Base-by-base conservation (phyloP, 371 early-diverging fungal genomes). In the Lichtheimia ramosa region DNA sequence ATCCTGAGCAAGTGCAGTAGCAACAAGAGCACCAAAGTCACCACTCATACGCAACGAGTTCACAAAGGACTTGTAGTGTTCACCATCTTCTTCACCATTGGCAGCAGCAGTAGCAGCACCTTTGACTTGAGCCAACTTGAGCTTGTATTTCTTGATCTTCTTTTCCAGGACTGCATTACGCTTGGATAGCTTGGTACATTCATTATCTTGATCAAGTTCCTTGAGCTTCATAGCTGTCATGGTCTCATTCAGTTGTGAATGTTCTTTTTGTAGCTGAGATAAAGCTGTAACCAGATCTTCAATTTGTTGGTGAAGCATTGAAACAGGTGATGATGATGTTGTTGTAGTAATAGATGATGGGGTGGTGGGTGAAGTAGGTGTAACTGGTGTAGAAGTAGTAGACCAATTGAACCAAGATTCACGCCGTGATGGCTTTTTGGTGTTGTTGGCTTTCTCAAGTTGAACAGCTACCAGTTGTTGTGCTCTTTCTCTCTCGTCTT, bases 281-380 rank as follows among this genome's bases (percentile, higher is more conserved):
- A 83, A 56, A 8, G 83, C 80, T n/a, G 69, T 71, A 16, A 76
- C 74, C 14, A 83, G 58, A 62, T 83, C 84, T 49, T 83, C 81
- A 25, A 83, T 75, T 46, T 85, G 85, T 42, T 82, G 79, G 49
- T 80, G 71, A 23, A 83, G 56, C 1, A 58, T 5, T 7, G 70
- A 57, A 1, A 59, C 56, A 25, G 43, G 34, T 59, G 42, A 16
- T 56, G 53, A 54, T 42, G 20, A 18, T 39, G 51, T 20, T 46
- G 21, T 24, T 27, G 51, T 48, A 51, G 28, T 24, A 25, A 51
- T 49, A 15, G 56, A 56, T 51, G 55, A 48, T 25, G 34, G 41
- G 6, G 58, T 23, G 14, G 56, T 54, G 23, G 48, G 39, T 41
- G 59, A 48, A 6, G 51, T 42, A 14, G 55, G 21, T 21, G 40